Evolutionary conservation across 75 land plant species (phyloP), one percentile per base, ranked within the genome.

Genomic region (Pinus taeda): DNA sequence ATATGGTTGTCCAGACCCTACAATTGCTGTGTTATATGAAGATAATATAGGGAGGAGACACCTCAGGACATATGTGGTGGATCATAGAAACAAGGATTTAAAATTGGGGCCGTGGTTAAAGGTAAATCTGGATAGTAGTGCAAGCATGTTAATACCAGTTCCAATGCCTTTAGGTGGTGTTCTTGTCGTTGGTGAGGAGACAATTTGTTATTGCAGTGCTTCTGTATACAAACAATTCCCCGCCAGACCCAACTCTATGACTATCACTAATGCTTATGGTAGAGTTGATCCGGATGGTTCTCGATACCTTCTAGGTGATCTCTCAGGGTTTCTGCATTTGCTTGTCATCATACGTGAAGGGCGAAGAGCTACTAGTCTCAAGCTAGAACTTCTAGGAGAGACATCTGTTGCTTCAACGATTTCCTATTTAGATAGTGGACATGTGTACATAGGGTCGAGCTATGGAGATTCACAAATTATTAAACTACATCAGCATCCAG

Each of bases 381-480:
- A 61, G 24, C 3, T 21, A 61, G 64, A 61, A 61, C 6, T 24
- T 21, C 11, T 61, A 9, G 64, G 64, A 11, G 64, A 61, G 18
- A 22, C 64, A 60, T 96, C 96, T 76, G 84, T 91, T 79, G 96
- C 98, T 56, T 93, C 98, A 82, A 87, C 91, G 18, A 91, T 96
- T 60, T 96, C 98, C 39, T 96, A 96, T 83, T 87, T 96, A 21
- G 98, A 96, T 70, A 96, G 92, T 87, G 98, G 88, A 39, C 82
- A 91, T 81, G 96, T 96, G 18, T 96, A 71, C 83, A 87, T 96
- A 69, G 98, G 98, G 65, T 93, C 98, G 75, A 93, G 91, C 81
- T 96, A 91, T 86, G 98, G 98, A 21, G 98, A 96, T 85, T 93
- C 98, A 73, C 98, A 96, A 96, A 94, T 93, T 61, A 82, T 96